Evolutionary conservation across 2,329 filamentous ascomycete genomes (phyloP), one percentile per base, ranked within the genome.

Genomic region (Claviceps monticola): DNA sequence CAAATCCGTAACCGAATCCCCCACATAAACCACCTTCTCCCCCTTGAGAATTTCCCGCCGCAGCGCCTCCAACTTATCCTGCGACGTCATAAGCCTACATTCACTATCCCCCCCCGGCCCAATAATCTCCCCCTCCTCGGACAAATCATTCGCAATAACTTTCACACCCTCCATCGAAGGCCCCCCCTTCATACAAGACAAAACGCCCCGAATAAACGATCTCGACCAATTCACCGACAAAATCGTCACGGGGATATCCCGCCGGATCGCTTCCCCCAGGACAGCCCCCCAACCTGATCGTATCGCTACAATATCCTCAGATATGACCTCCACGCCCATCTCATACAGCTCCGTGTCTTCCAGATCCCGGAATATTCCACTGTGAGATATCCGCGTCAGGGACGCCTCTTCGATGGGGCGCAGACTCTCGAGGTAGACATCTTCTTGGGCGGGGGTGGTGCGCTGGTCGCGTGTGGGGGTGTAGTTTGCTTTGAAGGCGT

Each of bases 1-100:
- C 52, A 80, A 61, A 59, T 81, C 78, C 1, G 77, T 80, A 2
- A 70, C 69, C 29, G 77, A 79, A 60, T 81, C 78, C 7, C 78
- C 78, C 60, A 79, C 72, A 63, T 80, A 81, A n/a, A 76, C 60
- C n/a, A 67, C 58, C 51, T 52, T 56, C 4, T 59, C 56, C 13
- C 51, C 49, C 13, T 7, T 47, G 46, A 58, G 17, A 19, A 17
- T 21, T 5, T 19, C 11, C 58, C 6, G 51, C 54, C 6, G 51
- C 53, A 76, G 58, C 2, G 66, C 71, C 11, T 64, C 61, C 17
- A 70, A 57, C 64, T 79, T 79, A 59, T 78, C 74, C 6, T 59
- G 52, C 2, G 70, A 71, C 38, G 72, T 74, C 21, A 61, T 64
- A 54, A 62, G 56, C 6, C 55, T 53, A 5, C 58, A 48, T 4